phyloP scores from a whole-genome alignment of 345 rosid species.

The Syzygium jambos region DNA sequence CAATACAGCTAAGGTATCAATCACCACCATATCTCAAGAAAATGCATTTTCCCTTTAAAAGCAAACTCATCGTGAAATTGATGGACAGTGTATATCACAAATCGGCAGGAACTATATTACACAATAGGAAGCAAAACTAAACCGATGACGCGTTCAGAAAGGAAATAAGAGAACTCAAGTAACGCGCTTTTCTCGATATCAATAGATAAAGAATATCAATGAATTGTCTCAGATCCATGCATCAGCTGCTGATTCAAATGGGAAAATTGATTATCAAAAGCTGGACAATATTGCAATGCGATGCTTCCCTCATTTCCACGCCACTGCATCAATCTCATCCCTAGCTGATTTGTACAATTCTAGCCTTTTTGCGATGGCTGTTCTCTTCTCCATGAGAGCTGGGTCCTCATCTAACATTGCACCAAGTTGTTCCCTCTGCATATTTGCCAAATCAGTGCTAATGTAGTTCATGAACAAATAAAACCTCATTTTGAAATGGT shows the following conservation, averaged over 20 bases:
- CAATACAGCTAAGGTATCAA: not conserved
- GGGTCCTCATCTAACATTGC: conserved; percentile 98
- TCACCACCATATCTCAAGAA: not conserved
- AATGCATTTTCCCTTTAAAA: not conserved
- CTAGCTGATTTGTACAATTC: conserved; percentile 93
- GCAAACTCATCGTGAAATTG: not conserved
- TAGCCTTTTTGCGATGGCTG: conserved; percentile 68
- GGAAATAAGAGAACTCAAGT: not conserved
- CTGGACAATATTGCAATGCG: not conserved
- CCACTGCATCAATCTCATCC: conserved; percentile 91
- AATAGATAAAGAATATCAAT: not conserved
- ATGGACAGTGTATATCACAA: not conserved
- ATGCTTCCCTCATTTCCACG: conserved; percentile 62
- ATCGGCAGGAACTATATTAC: not conserved
- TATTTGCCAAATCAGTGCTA: not conserved
- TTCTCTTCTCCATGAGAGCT: conserved; percentile 83
- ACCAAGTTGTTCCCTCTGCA: conserved; percentile 85
- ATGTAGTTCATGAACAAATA: not conserved
- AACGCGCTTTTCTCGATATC: not conserved
- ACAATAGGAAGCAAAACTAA: not conserved
- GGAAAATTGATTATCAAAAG: not conserved
- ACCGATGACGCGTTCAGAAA: not conserved
- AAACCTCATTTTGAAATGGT: not conserved
- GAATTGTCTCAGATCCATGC: not conserved
- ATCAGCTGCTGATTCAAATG: not conserved